Percentiles rank a stretch among this genome's conserved stretches.
Conservation (phyloP, 2,329 filamentous ascomycete genomes). For the Periconia digitata region DNA sequence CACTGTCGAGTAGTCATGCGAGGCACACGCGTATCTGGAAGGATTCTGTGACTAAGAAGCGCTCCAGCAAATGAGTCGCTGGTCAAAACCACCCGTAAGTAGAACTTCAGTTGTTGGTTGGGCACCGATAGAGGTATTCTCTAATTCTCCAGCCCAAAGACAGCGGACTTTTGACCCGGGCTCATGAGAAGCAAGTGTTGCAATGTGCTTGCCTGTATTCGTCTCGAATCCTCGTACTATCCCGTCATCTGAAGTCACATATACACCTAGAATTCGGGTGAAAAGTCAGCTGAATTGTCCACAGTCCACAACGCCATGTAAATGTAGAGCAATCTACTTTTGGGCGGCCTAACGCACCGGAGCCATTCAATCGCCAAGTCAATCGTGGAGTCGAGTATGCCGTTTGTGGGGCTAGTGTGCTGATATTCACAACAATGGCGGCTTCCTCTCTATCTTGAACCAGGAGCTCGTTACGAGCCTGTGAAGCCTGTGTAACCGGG, state of each 20-base stretch:
- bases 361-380: slow-evolving; percentile 63
- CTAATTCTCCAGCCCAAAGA: slow-evolving; percentile 56
- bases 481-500: slow-evolving; percentile 51
- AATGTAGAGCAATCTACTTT: no score
- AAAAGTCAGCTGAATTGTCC: no score
- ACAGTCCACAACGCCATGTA: no score
- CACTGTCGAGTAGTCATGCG: no score
- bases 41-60: not conserved
- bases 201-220: slow-evolving; percentile 59
- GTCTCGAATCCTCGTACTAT: slow-evolving; percentile 62
- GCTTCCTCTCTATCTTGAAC: slow-evolving; percentile 60
- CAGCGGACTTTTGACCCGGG: slow-evolving; percentile 60
- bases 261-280: no score
- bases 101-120: slow-evolving; percentile 50
- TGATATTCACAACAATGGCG: slow-evolving; percentile 61
- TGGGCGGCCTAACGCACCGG: no score
- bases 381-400: slow-evolving; percentile 64
- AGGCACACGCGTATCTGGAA: no score
- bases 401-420: slow-evolving; percentile 64
- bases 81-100: slow-evolving; percentile 67
- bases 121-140: slow-evolving; percentile 21
- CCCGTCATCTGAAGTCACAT: slow-evolving; percentile 67
- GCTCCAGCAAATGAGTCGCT: slow-evolving; percentile 60
- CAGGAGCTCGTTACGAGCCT: slow-evolving; percentile 53
- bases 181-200: slow-evolving; percentile 57